Evolutionary conservation across 495 filamentous ascomycete genomes (phyloP).

Genomic region (Podospora bellae-mahoneyi): DNA sequence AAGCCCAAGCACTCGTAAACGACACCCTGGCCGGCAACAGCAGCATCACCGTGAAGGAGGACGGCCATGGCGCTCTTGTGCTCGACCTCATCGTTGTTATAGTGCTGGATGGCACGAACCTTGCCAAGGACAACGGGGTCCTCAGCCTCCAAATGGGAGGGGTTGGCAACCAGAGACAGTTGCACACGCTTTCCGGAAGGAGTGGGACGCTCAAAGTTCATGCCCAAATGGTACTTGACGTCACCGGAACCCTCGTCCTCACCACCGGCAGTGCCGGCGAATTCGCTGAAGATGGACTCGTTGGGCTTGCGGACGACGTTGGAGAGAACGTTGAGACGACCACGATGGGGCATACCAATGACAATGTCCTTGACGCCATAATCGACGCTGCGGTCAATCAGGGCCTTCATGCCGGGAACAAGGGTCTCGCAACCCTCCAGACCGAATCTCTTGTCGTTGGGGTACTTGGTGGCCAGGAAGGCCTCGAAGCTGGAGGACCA

Average conservation of each 20-base stretch:
- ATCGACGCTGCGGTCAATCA: slow-evolving; percentile 97
- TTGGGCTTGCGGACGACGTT: slow-evolving; percentile 99
- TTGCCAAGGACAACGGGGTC: slow-evolving; percentile 97
- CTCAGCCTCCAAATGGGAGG: slow-evolving; percentile 96
- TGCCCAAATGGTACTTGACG: slow-evolving; percentile 98
- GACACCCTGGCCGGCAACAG: slow-evolving; percentile 92
- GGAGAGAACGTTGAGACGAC: slow-evolving; percentile 94
- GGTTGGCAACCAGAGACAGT: slow-evolving; percentile 95
- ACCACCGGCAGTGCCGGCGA: slow-evolving; percentile 81
- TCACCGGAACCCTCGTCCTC: slow-evolving; percentile 96
- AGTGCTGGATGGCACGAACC: slow-evolving; percentile 96
- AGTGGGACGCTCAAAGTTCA: slow-evolving; percentile 99
- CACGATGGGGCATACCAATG: slow-evolving; percentile 99
- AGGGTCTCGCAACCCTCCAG: slow-evolving; percentile 94
- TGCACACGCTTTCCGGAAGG: slow-evolving; percentile 98
- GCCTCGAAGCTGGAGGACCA: slow-evolving; percentile 96
- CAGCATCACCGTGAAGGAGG: slow-evolving; percentile 92
- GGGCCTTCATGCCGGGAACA: slow-evolving; percentile 97
- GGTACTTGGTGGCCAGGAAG: slow-evolving; percentile 94
- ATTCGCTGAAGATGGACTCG: slow-evolving; percentile 99
- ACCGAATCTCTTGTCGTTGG: slow-evolving; percentile 99
- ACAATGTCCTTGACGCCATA: slow-evolving; percentile 98
- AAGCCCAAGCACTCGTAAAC: slow-evolving; percentile 99
- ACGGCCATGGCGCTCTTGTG: slow-evolving; percentile 92
- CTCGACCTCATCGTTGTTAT: slow-evolving; percentile 90